Conservation (phyloP, 2,329 filamentous ascomycete genomes). For the Diaporthe destruens region DNA sequence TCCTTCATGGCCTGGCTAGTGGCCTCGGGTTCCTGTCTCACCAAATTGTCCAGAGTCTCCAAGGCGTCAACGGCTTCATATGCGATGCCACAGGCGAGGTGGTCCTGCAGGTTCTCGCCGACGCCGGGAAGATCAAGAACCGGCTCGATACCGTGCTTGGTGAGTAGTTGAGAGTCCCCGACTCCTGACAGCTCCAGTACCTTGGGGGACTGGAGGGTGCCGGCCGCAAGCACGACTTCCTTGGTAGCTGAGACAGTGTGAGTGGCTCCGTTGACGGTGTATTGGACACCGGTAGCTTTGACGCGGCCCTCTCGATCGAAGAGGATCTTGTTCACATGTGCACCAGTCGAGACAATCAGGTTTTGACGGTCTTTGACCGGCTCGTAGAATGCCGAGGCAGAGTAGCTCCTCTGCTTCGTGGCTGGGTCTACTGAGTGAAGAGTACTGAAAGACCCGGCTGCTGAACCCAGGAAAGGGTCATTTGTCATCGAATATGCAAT, state of each 20-base stretch:
- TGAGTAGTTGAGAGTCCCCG: not conserved
- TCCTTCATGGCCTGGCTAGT: not conserved
- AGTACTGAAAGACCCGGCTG: not conserved
- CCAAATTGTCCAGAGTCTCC: not conserved
- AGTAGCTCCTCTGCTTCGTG: not conserved
- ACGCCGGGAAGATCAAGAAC: not conserved
- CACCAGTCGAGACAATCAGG: not conserved
- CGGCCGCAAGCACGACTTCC: conserved; percentile 40
- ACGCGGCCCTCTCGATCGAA: not conserved
- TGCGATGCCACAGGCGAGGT: not conserved
- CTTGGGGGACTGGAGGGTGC: conserved; percentile 32
- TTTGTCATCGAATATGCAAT: not conserved
- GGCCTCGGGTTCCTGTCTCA: conserved; percentile 13
- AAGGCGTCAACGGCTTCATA: not conserved
- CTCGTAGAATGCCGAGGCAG: not conserved
- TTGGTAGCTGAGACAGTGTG: conserved; percentile 52
- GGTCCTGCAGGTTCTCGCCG: conserved; percentile 34
- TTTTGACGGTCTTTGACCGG: not conserved
- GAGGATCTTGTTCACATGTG: not conserved
- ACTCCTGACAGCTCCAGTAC: conserved; percentile 28
- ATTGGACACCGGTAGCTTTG: not conserved
- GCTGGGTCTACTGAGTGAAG: not conserved
- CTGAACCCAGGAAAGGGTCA: not conserved
- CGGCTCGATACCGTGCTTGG: not conserved
- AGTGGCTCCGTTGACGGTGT: not conserved